Percentiles rank a stretch among this genome's conserved stretches.
Conservation (phyloP, 176 grass and related monocot genomes). For the Rhynchospora breviuscula region DNA sequence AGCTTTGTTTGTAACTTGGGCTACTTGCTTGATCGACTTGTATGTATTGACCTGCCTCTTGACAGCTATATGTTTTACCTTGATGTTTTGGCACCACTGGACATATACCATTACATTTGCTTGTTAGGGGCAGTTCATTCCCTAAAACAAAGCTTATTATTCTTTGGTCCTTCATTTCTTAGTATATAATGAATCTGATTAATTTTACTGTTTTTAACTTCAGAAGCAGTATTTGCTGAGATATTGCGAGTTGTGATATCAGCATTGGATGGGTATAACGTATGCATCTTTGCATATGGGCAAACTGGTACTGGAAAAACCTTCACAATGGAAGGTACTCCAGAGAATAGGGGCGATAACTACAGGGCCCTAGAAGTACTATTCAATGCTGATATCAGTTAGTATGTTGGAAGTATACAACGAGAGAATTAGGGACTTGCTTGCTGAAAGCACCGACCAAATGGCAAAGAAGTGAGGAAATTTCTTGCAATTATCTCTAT, state of each 20-base stretch:
- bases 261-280: constrained; percentile 88
- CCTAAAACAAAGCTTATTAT: background rate
- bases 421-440: constrained; percentile 85
- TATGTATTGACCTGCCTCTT: too few species aligned
- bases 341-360: constrained; percentile 82
- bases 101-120: background rate
- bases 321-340: constrained; percentile 91
- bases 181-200: constrained; percentile 23
- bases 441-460: constrained; percentile 50
- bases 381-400: too few species aligned
- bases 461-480: constrained; percentile 43
- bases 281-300: constrained; percentile 96
- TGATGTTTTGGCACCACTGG: background rate
- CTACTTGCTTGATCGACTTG: too few species aligned
- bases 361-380: constrained; percentile 90
- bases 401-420: constrained; percentile 98
- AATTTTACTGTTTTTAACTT: constrained; percentile 21
- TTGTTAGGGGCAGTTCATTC: background rate
- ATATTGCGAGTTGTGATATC: constrained; percentile 70
- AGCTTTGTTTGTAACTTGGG: too few species aligned
- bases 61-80: background rate
- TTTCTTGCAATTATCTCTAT: background rate
- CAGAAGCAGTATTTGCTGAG: constrained; percentile 69
- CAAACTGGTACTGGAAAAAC: constrained; percentile 95
- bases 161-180: background rate